phyloP scores from a whole-genome alignment of 306 rosid species.

The Echinosophora koreensis region DNA sequence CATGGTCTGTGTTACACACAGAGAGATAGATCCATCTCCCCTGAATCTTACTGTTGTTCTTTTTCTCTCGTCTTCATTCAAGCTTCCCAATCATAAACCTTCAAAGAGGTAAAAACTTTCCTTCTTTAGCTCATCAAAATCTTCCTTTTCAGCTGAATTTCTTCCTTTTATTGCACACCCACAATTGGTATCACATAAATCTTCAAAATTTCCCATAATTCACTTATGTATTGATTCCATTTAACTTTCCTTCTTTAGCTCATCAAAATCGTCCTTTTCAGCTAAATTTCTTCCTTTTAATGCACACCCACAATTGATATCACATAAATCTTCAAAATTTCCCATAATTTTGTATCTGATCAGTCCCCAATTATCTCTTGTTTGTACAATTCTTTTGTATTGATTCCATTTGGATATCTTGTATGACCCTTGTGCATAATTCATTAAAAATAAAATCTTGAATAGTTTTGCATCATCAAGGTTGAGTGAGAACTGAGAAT shows the following conservation, averaged over 20 bases:
- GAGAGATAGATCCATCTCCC: background rate
- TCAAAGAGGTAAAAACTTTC: conserved; percentile 18
- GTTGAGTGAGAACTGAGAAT: background rate
- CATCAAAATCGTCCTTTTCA: background rate
- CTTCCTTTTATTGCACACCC: conserved; percentile 39
- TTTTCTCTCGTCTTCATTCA: conserved; percentile 8
- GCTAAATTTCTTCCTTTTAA: conserved; percentile 24
- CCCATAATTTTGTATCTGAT: too few species aligned
- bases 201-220: background rate
- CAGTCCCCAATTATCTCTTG: too few species aligned
- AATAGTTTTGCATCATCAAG: conserved; percentile 15
- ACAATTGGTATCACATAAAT: background rate
- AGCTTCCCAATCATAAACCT: conserved; percentile 36
- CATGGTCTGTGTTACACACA: background rate
- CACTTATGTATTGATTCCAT: background rate
- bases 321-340: conserved; percentile 25
- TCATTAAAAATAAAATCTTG: background rate
- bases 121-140: background rate
- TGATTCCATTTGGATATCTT: conserved; percentile 19
- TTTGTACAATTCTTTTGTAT: background rate
- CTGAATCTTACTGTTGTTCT: background rate
- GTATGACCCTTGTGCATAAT: background rate
- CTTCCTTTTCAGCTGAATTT: background rate
- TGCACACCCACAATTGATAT: too few species aligned
- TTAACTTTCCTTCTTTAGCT: conserved; percentile 14